Base-by-base conservation (phyloP, 2,329 filamentous ascomycete species). In the Curvularia spicifera region DNA sequence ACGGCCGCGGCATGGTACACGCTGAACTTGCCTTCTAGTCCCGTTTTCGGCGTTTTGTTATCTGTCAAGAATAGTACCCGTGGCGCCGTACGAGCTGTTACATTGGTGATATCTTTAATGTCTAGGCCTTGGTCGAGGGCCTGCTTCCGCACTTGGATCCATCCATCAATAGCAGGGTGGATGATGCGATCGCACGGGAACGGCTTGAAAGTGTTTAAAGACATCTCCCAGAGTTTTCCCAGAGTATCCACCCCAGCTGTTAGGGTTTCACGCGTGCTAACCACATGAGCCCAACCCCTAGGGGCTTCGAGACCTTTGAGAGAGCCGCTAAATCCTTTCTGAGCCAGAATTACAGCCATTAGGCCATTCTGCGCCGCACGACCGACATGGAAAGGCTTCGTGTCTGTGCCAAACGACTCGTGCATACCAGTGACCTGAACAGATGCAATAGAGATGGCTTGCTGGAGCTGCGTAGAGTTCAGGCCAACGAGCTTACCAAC, bases 121-220 rank as follows among this genome's bases (percentile, higher is more conserved):
- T 67, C 49, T 3, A 77, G 63, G 0, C 72, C 75, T 39, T 75
- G 62, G 10, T 63, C 49, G 12, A 67, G 47, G 40, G 79, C 68
- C 49, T 83, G 71, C 1, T 72, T 65, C 63, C 81, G 78, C 13
- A 85, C 63, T 62, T 82, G 80, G 13, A 81, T 79, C 59, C 80
- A 81, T 2, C 72, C 82, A 66, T 86, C 83, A 55, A 86, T 85
- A 3, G 80, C 76, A 0, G 83, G 83, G 67, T 86, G 84, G 60
- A 84, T 82, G 0, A 85, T 82, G 58, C 85, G 85, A 0, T 83
- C 84, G 67, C 83, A 85, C 0, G 84, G 83, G 59, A 82, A 86
- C 0, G 83, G 84, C 66, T 86, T 85, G 72, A 85, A 85, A 1
- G 81, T 79, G 60, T 85, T 85, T 61, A 78, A 78, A 64, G 80